These are phyloP conservation scores for Gossypium turneri DNA, from an alignment of 345 rosid genomes.

Conservation along the genomic window DNA sequence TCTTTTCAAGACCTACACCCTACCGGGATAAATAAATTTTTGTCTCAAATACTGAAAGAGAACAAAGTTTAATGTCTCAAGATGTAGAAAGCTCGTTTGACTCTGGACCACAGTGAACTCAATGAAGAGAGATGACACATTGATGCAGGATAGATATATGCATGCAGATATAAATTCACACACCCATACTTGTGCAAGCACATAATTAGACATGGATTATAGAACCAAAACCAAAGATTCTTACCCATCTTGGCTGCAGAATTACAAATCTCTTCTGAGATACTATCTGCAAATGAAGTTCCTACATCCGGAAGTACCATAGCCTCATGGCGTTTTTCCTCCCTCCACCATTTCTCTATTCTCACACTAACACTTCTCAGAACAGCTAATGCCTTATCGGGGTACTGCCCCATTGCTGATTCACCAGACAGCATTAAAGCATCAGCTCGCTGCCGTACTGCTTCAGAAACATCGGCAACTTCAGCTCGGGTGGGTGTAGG, in stretches of 20 bases:
- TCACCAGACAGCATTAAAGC: constrained; percentile 99
- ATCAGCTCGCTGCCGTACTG: constrained; percentile 97
- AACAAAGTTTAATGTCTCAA: background rate
- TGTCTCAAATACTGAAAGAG: background rate
- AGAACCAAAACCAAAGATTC: constrained; percentile 14
- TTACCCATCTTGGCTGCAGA: constrained; percentile 99
- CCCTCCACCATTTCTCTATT: constrained; percentile 99
- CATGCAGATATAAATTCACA: background rate
- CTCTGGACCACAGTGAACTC: background rate
- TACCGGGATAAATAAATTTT: background rate
- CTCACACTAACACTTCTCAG: constrained; percentile 91
- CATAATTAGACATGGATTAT: background rate
- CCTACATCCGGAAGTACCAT: constrained; percentile 73
- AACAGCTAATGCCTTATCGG: constrained; percentile 92
- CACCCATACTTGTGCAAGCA: background rate
- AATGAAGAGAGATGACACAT: background rate
- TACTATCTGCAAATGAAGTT: constrained; percentile 64
- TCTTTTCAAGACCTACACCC: background rate
- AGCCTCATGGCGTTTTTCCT: constrained; percentile 81
- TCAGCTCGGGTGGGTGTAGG: constrained; percentile 99
- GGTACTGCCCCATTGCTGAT: constrained; percentile 99
- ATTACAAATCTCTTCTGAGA: constrained; percentile 93
- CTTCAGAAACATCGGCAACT: constrained; percentile 99
- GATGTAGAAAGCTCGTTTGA: background rate
- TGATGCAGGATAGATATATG: background rate